Base-by-base conservation (phyloP, 441 rosid genomes). In the Aquilaria agallochum region DNA sequence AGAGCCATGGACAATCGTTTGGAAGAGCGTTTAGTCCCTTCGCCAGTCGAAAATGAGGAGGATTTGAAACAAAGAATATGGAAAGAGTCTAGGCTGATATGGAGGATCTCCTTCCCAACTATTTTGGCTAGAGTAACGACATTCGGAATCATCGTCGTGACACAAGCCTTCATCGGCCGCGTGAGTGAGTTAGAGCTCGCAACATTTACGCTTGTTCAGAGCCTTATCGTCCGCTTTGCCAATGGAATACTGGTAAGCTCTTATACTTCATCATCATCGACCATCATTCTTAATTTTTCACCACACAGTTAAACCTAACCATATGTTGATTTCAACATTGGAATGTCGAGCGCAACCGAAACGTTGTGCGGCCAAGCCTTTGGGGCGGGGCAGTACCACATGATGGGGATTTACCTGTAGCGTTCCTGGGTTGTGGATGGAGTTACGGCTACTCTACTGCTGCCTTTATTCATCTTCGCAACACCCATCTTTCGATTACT, bases 221-320 rank as follows among this genome's bases (percentile, higher is more conserved):
- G 74, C 67, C 66, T 70, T 11, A 60, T 71, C 44, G 14, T 78
- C 6, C 74, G 82, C 27, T 78, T 78, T 40, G 60, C 66, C 12
- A 68, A 68, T 63, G 82, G 82, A 54, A 8, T 31, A 53, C 15
- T 15, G 55, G 31, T 53, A 15, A 33, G 55, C 5, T n/a, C 80
- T 87, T 77, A 85, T 11, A 84, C 85, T 51, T 87, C 90, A 14
- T 15, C 15, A 15, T 15, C 15, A 15, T 15, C 15, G 79, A 3
- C 90, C 79, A 80, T 80, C 87, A 46, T 81, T 72, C 15, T 15
- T 15, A 15, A 15, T 15, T 15, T 15, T 15, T 15, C 15, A 15
- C 15, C 15, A 15, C 55, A 87, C 87, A n/a, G 90, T 87, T 4
- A 61, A 59, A 53, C 85, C 79, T 33, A 59, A 74, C 52, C 80